A percentile compares a stretch with the other conserved stretches of the same genome.
Evolutionary conservation across 306 rosid genomes (phyloP).

Genomic region (Sophora flavescens): DNA sequence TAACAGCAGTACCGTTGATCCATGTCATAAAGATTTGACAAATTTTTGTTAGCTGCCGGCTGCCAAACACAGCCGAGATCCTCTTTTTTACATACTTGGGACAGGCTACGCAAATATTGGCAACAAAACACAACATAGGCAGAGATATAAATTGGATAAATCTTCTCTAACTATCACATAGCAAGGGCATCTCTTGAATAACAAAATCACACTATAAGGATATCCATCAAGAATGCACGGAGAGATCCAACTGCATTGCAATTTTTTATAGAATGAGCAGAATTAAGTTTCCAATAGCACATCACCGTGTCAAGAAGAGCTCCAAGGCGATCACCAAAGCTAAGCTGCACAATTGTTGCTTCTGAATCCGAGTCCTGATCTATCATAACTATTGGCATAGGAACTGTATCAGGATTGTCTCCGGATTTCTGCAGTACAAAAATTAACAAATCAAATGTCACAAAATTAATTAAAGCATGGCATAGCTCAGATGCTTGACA

Average conservation of each 20-base stretch:
- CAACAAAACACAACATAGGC: not conserved
- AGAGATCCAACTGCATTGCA: not conserved
- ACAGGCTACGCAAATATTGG: not conserved
- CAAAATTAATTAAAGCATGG: slow-evolving; percentile 22
- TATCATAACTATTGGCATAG: slow-evolving; percentile 86
- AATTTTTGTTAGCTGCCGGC: not conserved
- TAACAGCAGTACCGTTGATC: not conserved
- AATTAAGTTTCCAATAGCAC: slow-evolving; percentile 45
- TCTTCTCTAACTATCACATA: slow-evolving; percentile 27
- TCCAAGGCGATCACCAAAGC: slow-evolving; percentile 99
- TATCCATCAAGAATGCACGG: slow-evolving; percentile 21
- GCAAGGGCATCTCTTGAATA: slow-evolving; percentile 17
- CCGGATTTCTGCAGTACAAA: slow-evolving; percentile 65
- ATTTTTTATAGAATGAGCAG: slow-evolving; percentile 20
- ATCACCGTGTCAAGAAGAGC: slow-evolving; percentile 95
- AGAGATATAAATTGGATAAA: not conserved
- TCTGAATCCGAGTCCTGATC: slow-evolving; percentile 88
- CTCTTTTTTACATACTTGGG: not conserved
- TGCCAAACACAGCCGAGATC: not conserved
- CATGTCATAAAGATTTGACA: not conserved
- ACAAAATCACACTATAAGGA: slow-evolving; percentile 37
- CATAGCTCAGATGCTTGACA: slow-evolving; percentile 32
- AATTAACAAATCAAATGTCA: slow-evolving; percentile 37
- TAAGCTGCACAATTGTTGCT: slow-evolving; percentile 88
- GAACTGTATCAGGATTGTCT: slow-evolving; percentile 60